Percentiles rank a stretch among this genome's conserved stretches.
These are phyloP conservation scores for Tolypocladium amazonense DNA, from an alignment of 2,329 filamentous ascomycete species.

Conservation along the genomic window DNA sequence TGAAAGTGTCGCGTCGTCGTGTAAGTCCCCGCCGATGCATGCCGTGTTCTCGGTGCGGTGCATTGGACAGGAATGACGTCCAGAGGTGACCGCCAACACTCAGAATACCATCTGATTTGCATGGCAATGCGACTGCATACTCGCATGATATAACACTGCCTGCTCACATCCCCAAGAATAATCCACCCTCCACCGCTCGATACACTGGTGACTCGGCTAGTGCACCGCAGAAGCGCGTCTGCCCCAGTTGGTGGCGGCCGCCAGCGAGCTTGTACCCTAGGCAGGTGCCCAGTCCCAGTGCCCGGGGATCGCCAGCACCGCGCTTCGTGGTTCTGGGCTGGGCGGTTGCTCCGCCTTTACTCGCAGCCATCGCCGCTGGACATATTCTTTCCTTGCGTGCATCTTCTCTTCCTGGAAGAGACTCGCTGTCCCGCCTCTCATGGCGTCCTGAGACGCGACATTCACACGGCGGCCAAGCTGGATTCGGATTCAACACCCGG, in stretches of 20 bases:
- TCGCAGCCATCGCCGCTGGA: background rate
- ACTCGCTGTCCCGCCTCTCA: conserved; percentile 1
- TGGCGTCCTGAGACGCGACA: conserved; percentile 14
- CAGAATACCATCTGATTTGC: background rate
- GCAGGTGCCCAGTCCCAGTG: background rate
- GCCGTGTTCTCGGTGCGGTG: background rate
- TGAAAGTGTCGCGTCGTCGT: background rate
- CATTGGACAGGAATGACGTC: background rate
- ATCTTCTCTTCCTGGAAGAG: conserved; percentile 8
- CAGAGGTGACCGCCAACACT: background rate
- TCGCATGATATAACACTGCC: background rate
- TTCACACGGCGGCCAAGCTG: conserved; percentile 11
- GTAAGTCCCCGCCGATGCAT: background rate
- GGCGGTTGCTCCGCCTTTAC: background rate
- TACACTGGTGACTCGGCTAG: background rate
- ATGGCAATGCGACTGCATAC: background rate
- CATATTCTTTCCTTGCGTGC: conserved; percentile 5
- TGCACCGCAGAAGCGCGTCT: background rate
- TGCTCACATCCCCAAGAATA: background rate
- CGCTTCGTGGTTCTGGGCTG: background rate
- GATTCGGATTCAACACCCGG: conserved; percentile 1
- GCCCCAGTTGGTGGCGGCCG: background rate
- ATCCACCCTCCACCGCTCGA: background rate
- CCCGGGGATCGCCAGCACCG: background rate
- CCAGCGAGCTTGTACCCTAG: background rate